Evolutionary conservation across 345 rosid genomes (phyloP).

Genomic region (Melaleuca quinquenervia): DNA sequence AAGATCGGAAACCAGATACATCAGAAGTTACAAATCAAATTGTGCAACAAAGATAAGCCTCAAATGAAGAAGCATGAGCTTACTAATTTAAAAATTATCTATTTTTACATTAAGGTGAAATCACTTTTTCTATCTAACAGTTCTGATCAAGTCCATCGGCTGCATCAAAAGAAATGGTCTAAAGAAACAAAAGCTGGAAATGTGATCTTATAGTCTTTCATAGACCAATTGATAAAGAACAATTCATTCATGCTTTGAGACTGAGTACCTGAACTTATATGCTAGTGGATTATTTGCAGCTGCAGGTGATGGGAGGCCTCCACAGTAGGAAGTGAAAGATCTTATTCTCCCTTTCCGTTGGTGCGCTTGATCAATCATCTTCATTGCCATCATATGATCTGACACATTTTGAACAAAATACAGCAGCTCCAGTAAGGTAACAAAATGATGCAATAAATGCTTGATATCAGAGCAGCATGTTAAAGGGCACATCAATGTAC

Average conservation of each 20-base stretch:
- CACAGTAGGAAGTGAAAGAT: slow-evolving; percentile 86
- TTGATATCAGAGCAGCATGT: neutral
- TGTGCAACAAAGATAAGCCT: neutral
- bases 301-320: slow-evolving; percentile 95
- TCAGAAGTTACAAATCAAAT: neutral
- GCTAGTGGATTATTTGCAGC: slow-evolving; percentile 94
- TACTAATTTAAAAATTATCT: neutral
- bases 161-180: neutral
- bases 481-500: neutral
- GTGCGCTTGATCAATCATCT: slow-evolving; percentile 78
- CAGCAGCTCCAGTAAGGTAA: neutral
- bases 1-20: neutral
- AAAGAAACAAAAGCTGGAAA: neutral
- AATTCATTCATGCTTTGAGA: neutral
- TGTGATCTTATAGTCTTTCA: neutral
- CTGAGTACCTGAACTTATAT: slow-evolving; percentile 72
- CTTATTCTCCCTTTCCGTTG: slow-evolving; percentile 49
- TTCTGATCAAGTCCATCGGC: neutral
- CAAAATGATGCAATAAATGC: neutral
- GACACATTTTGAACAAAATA: slow-evolving; percentile 2
- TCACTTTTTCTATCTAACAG: neutral
- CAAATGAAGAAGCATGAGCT: neutral
- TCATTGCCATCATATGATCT: slow-evolving; percentile 99
- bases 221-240: neutral
- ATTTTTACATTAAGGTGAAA: neutral